Evolutionary conservation across 768 basidiomycete species (phyloP), one percentile per base, ranked within the genome.

Genomic region (Lactarius hengduanensis): DNA sequence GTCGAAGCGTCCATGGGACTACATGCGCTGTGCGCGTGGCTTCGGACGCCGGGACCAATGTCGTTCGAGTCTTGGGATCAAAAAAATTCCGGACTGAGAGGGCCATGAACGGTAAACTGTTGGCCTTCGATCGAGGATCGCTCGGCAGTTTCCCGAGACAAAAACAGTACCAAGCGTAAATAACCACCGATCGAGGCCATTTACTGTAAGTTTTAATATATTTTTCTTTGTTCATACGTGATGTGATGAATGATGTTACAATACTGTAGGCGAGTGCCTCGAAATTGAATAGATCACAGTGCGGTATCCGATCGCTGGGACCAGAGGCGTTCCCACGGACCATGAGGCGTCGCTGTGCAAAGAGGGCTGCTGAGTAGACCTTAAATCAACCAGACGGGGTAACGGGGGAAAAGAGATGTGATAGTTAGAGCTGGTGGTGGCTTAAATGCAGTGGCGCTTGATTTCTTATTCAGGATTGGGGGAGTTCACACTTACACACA

Each of bases 401-500:
- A 53, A 36, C 16, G 18, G 16, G 22, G 54, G 20, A 3, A 40
- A 26, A n/a, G 26, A 11, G 40, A 41, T 13, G 45, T 50, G 22
- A 3, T 15, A 26, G 50, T 13, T 50, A 22, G 47, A 50, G 47
- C 22, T 3, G 22, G 13, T n/a, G 50, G 13, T 22, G 50, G 50
- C 50, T 53, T 53, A 53, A 15, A 53, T 53, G 11, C 5, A 53
- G 50, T 53, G 50, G 50, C 50, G 22, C 50, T 13, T 4, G 10
- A 53, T 53, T 53, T 53, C 50, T 53, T 53, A 53, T 53, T 53
- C 4, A 53, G 50, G 55, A 4, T 1, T 10, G 9, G 18, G 32
- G 7, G 30, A 22, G 64, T 59, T 64, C 59, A 55, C 64, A 43
- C 59, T 11, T 4, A 55, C 50, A 54, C 40, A 41, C 58, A 65